Base-by-base conservation (phyloP, 345 rosid genomes). In the Odontarrhena argentea region DNA sequence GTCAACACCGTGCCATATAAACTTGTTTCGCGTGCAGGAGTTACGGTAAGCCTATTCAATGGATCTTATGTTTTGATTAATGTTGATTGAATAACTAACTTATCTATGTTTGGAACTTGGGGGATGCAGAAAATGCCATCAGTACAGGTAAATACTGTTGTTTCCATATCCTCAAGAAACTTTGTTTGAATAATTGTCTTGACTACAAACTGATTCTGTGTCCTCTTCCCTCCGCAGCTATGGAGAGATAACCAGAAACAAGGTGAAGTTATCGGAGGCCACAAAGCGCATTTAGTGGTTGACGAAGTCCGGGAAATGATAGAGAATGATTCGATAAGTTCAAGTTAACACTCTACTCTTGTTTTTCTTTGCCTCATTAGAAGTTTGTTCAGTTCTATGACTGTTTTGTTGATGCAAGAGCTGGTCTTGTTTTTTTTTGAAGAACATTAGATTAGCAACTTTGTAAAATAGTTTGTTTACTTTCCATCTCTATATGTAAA, bases 121-220 rank as follows among this genome's bases (percentile, higher is more conserved):
- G 52, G 28, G 38, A 61, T 24, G 45, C 89, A 94, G 96, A 94
- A 88, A 80, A 94, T 94, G 96, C 97, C 99, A 26, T 84, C 95
- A 2, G 83, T 91, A 59, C 99, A 93, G 95, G 98, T 82, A 66
- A 25, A 5, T 35, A 63, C 6, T 11, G 38, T 30, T 0, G 8
- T n/a, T 51, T 18, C 51, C 37, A 46, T 55, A 10, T 40, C 57
- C 55, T 37, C 50, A 10, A 7, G 24, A 40, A 46, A 40, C 30
- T 18, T 34, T 32, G 18, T 5, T 45, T 65, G 51, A 43, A 12
- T 9, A 6, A 26, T 1, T 0, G 26, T 63, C 24, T 25, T 7
- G 14, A 5, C 38, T 7, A 26, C 34, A 40, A 3, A 5, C 25
- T 59, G 52, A 63, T 46, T 47, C 3, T 55, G 12, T 50, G 10